Percentiles rank a stretch among this genome's conserved stretches.
phyloP scores from a whole-genome alignment of 768 basidiomycete species.

The Lactarius pseudohatsudake region DNA sequence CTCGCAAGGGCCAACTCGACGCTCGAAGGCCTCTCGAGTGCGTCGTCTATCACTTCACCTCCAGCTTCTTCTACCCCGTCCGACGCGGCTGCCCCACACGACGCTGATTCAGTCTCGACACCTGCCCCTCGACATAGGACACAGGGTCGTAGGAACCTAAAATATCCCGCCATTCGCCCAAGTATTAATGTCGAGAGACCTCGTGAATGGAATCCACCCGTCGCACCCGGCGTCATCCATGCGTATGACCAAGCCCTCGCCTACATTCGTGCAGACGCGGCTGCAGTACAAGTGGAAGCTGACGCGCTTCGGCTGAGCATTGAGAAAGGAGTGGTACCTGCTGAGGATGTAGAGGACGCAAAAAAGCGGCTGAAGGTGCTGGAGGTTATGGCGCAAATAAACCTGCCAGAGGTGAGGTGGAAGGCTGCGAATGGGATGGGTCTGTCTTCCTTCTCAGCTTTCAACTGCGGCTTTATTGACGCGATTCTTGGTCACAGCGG shows the following conservation, averaged over 20 bases:
- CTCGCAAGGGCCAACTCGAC: slow-evolving; percentile 26
- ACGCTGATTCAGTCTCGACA: neutral
- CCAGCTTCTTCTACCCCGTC: slow-evolving; percentile 7
- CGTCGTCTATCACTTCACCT: slow-evolving; percentile 5
- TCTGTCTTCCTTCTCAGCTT: slow-evolving; percentile 39
- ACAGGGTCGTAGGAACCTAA: slow-evolving; percentile 18
- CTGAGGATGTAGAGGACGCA: slow-evolving; percentile 31
- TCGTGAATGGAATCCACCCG: slow-evolving; percentile 62
- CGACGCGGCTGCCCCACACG: neutral
- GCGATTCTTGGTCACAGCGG: slow-evolving; percentile 41
- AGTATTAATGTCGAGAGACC: slow-evolving; percentile 51
- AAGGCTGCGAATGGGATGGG: slow-evolving; percentile 76
- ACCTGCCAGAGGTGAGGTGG: slow-evolving; percentile 83
- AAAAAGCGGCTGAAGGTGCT: slow-evolving; percentile 53
- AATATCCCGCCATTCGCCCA: slow-evolving; percentile 44
- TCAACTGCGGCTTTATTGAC: neutral
- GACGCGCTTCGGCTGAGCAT: slow-evolving; percentile 36
- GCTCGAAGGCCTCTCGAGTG: slow-evolving; percentile 4
- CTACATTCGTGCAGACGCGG: slow-evolving; percentile 64
- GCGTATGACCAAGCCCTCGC: slow-evolving; percentile 85
- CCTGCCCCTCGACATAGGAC: slow-evolving; percentile 4
- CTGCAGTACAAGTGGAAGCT: slow-evolving; percentile 47
- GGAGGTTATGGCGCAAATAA: slow-evolving; percentile 77
- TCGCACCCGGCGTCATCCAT: slow-evolving; percentile 61
- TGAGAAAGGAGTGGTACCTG: slow-evolving; percentile 26